Percentiles rank a stretch among this genome's conserved stretches.
Conservation (phyloP, 495 filamentous ascomycete species). For the Tuber indicum region DNA sequence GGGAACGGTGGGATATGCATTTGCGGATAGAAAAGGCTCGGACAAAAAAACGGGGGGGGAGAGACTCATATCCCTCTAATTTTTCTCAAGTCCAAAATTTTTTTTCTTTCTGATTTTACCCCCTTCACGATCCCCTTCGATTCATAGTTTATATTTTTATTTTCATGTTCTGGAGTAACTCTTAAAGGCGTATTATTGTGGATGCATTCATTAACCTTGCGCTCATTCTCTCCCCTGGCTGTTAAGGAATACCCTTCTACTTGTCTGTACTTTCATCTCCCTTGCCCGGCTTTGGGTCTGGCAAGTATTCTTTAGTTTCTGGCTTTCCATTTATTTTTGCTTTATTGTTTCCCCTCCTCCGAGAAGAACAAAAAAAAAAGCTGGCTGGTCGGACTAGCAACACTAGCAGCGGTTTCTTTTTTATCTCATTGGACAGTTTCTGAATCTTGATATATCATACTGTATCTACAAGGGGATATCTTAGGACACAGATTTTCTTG, state of each 20-base stretch:
- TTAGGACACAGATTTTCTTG: background rate
- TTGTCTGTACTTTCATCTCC: background rate
- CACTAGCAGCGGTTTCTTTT: conserved; percentile 16
- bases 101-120: conserved; percentile 9
- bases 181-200: conserved; percentile 31
- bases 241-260: background rate
- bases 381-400: conserved; percentile 6
- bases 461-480: background rate
- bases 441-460: background rate
- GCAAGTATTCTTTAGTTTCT: conserved; percentile 13
- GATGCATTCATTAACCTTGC: conserved; percentile 29
- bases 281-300: background rate
- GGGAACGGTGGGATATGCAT: background rate
- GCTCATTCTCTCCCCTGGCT: background rate
- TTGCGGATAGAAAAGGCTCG: background rate
- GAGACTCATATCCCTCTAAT: conserved; percentile 20
- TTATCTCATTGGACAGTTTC: conserved; percentile 15
- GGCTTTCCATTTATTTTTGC: conserved; percentile 30
- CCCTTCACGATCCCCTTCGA: conserved; percentile 3
- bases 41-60: conserved; percentile 18
- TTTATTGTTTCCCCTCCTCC: conserved; percentile 21
- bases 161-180: conserved; percentile 11
- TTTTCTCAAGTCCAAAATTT: conserved; percentile 1
- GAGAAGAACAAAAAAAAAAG: conserved; percentile 23
- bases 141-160: conserved; percentile 9